These are phyloP conservation scores for Darksidea phi DNA, from an alignment of 495 filamentous ascomycete genomes.

Conservation along the genomic window DNA sequence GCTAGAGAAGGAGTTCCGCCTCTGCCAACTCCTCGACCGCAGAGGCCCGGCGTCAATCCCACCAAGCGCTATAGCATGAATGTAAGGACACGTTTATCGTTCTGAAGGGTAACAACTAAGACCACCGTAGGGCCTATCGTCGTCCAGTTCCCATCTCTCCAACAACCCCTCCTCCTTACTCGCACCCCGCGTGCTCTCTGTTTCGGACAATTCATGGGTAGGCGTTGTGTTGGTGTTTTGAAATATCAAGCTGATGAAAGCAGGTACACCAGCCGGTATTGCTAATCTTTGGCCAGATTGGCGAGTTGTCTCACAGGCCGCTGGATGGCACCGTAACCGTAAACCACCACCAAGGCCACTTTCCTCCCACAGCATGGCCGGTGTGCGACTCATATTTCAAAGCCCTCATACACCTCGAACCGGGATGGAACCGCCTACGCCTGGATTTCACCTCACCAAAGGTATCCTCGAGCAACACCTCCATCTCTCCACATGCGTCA, in stretches of 20 bases:
- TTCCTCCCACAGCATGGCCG: conserved; percentile 78
- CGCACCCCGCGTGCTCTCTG: conserved; percentile 71
- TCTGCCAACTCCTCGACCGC: conserved; percentile 34
- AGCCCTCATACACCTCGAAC: conserved; percentile 78
- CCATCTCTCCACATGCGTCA: conserved; percentile 70
- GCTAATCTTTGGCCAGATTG: conserved; percentile 74
- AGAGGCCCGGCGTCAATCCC: conserved; percentile 36
- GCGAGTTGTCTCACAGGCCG: conserved; percentile 65
- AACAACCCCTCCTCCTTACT: conserved; percentile 65
- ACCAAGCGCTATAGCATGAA: conserved; percentile 45
- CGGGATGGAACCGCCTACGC: conserved; percentile 79
- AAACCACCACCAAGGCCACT: conserved; percentile 76
- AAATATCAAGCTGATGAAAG: background rate
- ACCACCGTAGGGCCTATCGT: conserved; percentile 45
- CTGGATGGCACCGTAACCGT: conserved; percentile 79
- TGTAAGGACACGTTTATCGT: conserved; percentile 27
- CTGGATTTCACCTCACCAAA: conserved; percentile 85
- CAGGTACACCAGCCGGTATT: conserved; percentile 90
- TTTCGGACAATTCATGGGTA: conserved; percentile 83
- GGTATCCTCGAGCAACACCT: conserved; percentile 64
- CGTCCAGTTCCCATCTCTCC: conserved; percentile 33
- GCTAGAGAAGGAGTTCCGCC: conserved; percentile 51
- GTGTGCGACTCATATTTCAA: conserved; percentile 88
- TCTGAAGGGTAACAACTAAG: conserved; percentile 42
- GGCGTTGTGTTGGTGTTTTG: background rate